Evolutionary conservation across 176 grass and related monocot genomes (phyloP).

Genomic region (Zea luxurians): DNA sequence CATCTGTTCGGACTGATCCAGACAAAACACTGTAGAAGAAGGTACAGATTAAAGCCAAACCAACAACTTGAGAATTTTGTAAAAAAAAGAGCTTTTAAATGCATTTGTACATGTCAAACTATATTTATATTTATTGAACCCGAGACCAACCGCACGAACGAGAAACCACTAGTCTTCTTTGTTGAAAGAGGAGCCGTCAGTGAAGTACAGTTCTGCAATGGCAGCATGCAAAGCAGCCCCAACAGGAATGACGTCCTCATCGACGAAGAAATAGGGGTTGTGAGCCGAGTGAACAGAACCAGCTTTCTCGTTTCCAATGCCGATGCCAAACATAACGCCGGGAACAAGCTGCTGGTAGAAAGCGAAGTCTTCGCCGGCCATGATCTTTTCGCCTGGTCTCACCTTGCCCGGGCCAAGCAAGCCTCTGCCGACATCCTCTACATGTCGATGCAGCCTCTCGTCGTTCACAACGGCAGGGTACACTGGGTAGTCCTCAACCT

Average conservation of each 20-base stretch:
- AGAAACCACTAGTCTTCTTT: neutral
- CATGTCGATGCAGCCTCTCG: constrained; percentile 55
- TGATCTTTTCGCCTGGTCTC: constrained; percentile 64
- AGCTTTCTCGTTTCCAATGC: constrained; percentile 63
- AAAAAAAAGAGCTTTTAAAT: neutral
- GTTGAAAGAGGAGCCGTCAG: constrained; percentile 7
- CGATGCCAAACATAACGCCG: constrained; percentile 68
- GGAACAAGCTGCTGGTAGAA: constrained; percentile 82
- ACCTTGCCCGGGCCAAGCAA: constrained; percentile 72
- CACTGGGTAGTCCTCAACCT: constrained; percentile 46
- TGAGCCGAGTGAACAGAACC: constrained; percentile 65
- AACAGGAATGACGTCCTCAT: constrained; percentile 71
- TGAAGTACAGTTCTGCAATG: constrained; percentile 61
- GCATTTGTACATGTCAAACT: neutral
- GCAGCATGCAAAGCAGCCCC: constrained; percentile 66
- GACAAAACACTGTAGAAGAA: no score
- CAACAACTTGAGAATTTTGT: neutral
- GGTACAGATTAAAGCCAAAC: no score
- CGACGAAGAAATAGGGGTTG: constrained; percentile 70
- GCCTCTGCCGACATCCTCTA: constrained; percentile 52
- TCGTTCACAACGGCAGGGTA: constrained; percentile 89
- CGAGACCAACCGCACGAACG: neutral
- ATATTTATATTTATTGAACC: neutral
- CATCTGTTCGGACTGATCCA: no score
- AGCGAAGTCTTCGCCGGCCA: constrained; percentile 92